Conservation (phyloP, 2,329 filamentous ascomycete species). For the Mariannaea elegans region DNA sequence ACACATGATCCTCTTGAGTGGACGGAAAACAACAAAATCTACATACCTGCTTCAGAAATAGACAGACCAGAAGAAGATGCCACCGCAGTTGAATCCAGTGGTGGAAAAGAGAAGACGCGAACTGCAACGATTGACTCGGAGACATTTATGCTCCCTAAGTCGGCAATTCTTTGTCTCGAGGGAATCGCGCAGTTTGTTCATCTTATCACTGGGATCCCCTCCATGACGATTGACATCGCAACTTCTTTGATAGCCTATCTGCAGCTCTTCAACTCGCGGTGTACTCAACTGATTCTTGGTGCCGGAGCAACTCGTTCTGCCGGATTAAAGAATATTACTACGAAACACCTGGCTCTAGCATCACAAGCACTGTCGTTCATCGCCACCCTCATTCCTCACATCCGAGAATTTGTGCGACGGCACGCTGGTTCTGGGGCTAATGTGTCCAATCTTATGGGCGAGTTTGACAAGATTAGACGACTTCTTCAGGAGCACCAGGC, state of each 20-base stretch:
- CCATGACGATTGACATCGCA: slow-evolving; percentile 86
- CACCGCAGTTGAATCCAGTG: slow-evolving; percentile 55
- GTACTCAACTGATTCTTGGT: slow-evolving; percentile 94
- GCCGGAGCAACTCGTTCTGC: slow-evolving; percentile 90
- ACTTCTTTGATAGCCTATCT: slow-evolving; percentile 84
- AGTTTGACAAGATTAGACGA: slow-evolving; percentile 88
- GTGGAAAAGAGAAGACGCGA: slow-evolving; percentile 70
- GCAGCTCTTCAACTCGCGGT: slow-evolving; percentile 93
- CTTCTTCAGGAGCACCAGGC: slow-evolving; percentile 89
- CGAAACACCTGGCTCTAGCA: slow-evolving; percentile 91
- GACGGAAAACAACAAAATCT: slow-evolving; percentile 68
- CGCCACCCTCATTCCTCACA: slow-evolving; percentile 85
- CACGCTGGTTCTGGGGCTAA: slow-evolving; percentile 66
- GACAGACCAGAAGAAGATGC: slow-evolving; percentile 46
- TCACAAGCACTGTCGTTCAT: slow-evolving; percentile 90
- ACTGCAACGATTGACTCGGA: slow-evolving; percentile 84
- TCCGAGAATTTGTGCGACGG: slow-evolving; percentile 89
- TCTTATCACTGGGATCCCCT: slow-evolving; percentile 85
- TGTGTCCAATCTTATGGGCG: slow-evolving; percentile 71
- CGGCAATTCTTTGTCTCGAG: slow-evolving; percentile 81
- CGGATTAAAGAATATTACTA: slow-evolving; percentile 94
- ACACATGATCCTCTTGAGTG: slow-evolving; percentile 75
- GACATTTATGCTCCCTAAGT: slow-evolving; percentile 85
- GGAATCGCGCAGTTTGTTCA: slow-evolving; percentile 86
- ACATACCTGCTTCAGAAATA: slow-evolving; percentile 57